phyloP scores from a whole-genome alignment of 2,329 filamentous ascomycete species.

The Fusarium bulbicola region DNA sequence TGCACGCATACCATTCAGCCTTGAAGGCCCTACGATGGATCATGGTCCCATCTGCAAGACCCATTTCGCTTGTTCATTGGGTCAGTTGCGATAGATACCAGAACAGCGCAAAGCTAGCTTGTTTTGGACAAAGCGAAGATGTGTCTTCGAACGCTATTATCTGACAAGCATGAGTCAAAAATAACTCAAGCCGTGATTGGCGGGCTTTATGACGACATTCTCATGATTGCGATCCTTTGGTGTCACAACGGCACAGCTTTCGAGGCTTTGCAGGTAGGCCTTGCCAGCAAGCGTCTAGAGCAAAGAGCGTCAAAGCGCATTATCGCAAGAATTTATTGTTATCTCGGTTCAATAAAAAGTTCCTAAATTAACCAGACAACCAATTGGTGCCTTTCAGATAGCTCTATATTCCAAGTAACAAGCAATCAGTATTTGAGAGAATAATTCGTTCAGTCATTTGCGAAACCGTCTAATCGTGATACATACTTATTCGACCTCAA shows the following conservation, averaged over 20 bases:
- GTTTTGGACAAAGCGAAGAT: background rate
- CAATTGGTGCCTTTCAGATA: too few relatives aligned
- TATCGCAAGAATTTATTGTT: background rate
- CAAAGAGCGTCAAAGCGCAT: too few relatives aligned
- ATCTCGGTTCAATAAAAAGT: background rate
- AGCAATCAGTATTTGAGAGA: background rate
- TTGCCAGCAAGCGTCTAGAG: background rate
- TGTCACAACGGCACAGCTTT: background rate
- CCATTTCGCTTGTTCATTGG: background rate
- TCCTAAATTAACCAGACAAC: background rate
- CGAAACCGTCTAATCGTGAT: background rate
- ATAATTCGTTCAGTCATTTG: background rate
- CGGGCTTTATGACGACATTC: background rate
- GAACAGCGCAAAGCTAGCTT: conserved; percentile 10
- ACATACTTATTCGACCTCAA: background rate
- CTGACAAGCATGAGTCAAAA: background rate
- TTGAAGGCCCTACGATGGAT: background rate
- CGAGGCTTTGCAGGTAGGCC: background rate
- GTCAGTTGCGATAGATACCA: background rate
- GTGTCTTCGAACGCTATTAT: background rate
- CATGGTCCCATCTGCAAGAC: background rate
- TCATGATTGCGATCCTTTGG: background rate
- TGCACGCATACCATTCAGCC: background rate
- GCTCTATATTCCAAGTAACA: background rate
- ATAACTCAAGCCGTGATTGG: background rate